Conservation (phyloP, 192 early-diverging fungal genomes). For the Gryganskiella cystojenkinii region DNA sequence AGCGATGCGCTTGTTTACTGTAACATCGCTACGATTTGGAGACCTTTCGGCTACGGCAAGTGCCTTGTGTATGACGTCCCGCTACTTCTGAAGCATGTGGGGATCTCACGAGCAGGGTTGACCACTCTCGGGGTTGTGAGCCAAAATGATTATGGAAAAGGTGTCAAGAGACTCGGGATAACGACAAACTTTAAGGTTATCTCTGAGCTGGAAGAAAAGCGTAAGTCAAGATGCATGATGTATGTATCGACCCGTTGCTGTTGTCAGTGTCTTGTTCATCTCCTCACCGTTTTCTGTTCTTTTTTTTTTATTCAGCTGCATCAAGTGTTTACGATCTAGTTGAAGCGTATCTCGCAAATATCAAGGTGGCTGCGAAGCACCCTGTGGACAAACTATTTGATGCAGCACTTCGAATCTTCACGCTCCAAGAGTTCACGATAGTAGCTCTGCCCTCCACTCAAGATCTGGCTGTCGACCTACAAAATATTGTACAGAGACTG, state of each 20-base stretch:
- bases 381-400: constrained; percentile 2
- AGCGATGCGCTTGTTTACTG: not conserved
- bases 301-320: not conserved
- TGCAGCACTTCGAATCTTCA: constrained; percentile 4
- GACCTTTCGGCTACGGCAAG: not conserved
- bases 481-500: not conserved
- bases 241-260: no score
- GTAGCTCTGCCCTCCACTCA: not conserved
- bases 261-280: not conserved
- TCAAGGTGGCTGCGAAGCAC: not conserved
- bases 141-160: not conserved
- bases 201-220: not conserved
- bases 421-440: not conserved
- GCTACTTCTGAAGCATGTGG: not conserved
- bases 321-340: constrained; percentile 9
- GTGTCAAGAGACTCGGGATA: not conserved
- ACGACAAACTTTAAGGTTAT: not conserved
- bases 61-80: not conserved
- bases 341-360: not conserved
- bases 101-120: no score
- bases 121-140: no score
- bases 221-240: not conserved
- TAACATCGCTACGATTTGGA: not conserved
- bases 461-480: not conserved
- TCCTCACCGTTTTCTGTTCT: not conserved